Evolutionary conservation across 108 stramenopile species (phyloP).

Genomic region (Fistulifera solaris): DNA sequence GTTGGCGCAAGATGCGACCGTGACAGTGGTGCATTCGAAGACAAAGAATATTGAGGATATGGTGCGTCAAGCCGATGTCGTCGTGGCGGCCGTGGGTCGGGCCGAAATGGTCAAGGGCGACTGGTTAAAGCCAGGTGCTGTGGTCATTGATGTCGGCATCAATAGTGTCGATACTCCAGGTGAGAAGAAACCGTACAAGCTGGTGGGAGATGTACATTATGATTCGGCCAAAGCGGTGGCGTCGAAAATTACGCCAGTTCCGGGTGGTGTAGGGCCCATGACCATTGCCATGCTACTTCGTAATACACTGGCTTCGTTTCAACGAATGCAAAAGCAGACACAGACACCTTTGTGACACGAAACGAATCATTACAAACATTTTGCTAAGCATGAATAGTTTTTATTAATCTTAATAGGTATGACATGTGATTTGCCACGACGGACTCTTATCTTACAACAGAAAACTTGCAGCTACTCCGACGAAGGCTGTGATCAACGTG

Average conservation of each 20-base stretch:
- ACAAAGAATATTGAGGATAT: constrained; percentile 59
- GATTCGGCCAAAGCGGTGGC: constrained; percentile 53
- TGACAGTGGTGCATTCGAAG: constrained; percentile 92
- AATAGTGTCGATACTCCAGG: constrained; percentile 79
- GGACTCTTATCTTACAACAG: no score
- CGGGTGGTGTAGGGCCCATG: constrained; percentile 99
- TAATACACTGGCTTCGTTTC: constrained; percentile 85
- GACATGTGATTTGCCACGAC: no score
- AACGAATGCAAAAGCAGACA: constrained; percentile 5
- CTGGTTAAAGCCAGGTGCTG: constrained; percentile 95
- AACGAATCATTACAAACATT: no score
- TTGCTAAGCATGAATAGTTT: no score
- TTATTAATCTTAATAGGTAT: no score
- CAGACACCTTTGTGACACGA: neutral
- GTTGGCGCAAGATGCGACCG: constrained; percentile 84
- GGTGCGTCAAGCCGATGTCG: constrained; percentile 87
- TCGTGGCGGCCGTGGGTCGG: constrained; percentile 91
- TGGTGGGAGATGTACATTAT: constrained; percentile 96
- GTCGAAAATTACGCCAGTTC: constrained; percentile 92
- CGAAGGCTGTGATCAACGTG: no score
- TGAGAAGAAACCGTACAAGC: constrained; percentile 62
- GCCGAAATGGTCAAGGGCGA: constrained; percentile 76
- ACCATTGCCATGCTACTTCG: constrained; percentile 96
- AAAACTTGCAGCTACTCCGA: no score
- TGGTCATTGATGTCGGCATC: constrained; percentile 98